phyloP scores from a whole-genome alignment of 306 rosid species.

The Prunus davidiana region DNA sequence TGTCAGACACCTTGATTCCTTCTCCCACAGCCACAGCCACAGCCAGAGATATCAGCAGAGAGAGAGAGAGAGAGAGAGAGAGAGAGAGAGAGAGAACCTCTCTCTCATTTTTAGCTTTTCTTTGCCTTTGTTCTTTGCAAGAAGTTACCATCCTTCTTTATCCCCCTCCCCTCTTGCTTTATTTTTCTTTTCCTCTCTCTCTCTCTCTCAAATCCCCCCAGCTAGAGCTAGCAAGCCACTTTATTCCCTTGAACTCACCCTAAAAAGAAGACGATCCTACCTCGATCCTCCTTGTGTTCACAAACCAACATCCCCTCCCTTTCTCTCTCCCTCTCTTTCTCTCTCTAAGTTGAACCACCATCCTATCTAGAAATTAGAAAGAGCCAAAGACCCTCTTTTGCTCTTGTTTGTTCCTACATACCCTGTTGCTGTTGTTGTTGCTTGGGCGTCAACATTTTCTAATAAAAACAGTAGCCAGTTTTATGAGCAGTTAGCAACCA shows the following conservation, averaged over 20 bases:
- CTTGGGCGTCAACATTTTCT: constrained; percentile 14
- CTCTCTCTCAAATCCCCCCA: constrained; percentile 18
- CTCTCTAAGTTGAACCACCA: constrained; percentile 13
- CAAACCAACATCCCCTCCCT: constrained; percentile 50
- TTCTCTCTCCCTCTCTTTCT: constrained; percentile 36
- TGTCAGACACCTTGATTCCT: constrained; percentile 85
- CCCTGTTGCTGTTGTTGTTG: constrained; percentile 32
- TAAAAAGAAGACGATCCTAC: constrained; percentile 82
- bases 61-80: neutral
- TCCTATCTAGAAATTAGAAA: constrained; percentile 35
- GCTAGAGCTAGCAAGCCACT: constrained; percentile 24
- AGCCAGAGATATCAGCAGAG: neutral
- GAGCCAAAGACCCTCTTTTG: constrained; percentile 79
- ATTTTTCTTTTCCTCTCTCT: constrained; percentile 26
- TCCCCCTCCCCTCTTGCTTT: constrained; percentile 33
- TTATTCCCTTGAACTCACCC: constrained; percentile 87
- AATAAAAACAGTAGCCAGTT: neutral
- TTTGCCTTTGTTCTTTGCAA: constrained; percentile 73
- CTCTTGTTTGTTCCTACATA: constrained; percentile 65
- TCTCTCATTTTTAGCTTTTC: constrained; percentile 37
- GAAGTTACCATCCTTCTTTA: constrained; percentile 89
- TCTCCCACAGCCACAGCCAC: constrained; percentile 20
- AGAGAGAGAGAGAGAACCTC: constrained; percentile 8
- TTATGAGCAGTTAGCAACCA: neutral
- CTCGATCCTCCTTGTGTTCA: constrained; percentile 75